Base-by-base conservation (phyloP, 2,329 filamentous ascomycete species). In the Aspergillus puulaauensis region DNA sequence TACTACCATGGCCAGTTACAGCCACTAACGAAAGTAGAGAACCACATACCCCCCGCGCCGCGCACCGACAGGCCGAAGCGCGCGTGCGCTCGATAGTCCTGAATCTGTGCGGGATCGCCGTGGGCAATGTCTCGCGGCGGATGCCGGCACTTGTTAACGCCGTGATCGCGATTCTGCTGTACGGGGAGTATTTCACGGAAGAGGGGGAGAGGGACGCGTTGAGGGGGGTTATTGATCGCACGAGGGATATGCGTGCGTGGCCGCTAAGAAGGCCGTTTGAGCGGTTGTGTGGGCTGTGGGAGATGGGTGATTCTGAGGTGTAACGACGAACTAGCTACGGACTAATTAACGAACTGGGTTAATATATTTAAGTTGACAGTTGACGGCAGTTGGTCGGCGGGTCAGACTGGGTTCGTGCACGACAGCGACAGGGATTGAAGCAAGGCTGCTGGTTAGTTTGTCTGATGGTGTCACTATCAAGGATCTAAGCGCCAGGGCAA, bases 301-400 rank as follows among this genome's bases (percentile, higher is more conserved):
- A 78, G 48, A 82, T 75, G 60, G 85, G 77, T 57, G 82, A 84
- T 71, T 83, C 77, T 6, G 48, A 50, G 27, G 17, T 49, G 5
- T 49, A 49, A 8, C 9, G 1, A 24, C 23, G 5, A 24, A 6
- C 7, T 7, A 24, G 7, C 23, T 24, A 7, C 23, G 6, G 4
- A 24, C 23, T 24, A 24, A 24, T 24, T 24, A 7, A 24, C 6
- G 6, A 24, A 24, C 23, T 24, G 21, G 21, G 21, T 21, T 7
- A 24, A 24, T 7, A 24, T 24, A 24, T 24, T 24, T 31, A 31
- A 31, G 27, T 11, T 24, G 9, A 31, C 3, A 11, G 27, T 11
- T 24, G 9, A 31, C 3, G 27, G 27, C 27, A 11, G 9, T 31
- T 31, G 27, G 1, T 3, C 1, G 1, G 21, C 8, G 27, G 27